Evolutionary conservation across 495 filamentous ascomycete species (phyloP).

Genomic region (Cercophora newfieldiana): DNA sequence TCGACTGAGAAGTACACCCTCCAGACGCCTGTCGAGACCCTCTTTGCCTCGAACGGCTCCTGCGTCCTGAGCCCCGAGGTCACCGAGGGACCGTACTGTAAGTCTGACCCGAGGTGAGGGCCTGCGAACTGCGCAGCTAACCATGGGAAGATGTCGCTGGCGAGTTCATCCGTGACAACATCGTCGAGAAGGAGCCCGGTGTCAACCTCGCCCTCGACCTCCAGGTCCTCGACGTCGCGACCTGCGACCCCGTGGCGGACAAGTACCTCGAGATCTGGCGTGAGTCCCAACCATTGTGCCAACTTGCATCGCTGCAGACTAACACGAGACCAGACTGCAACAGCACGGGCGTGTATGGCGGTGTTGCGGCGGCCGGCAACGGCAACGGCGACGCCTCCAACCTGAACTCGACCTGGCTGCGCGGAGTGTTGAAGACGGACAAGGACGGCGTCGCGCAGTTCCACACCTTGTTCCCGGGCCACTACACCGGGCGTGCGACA

Average conservation of each 20-base stretch:
- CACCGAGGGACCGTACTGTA: conserved; percentile 59
- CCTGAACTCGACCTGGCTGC: conserved; percentile 51
- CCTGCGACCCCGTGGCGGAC: conserved; percentile 56
- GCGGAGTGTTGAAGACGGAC: conserved; percentile 51
- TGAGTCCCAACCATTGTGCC: conserved; percentile 34
- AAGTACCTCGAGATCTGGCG: conserved; percentile 63
- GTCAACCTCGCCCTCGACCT: conserved; percentile 60
- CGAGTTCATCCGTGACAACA: conserved; percentile 54
- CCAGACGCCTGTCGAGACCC: conserved; percentile 14
- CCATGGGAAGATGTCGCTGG: conserved; percentile 36
- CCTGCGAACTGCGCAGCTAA: neutral
- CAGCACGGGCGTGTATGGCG: conserved; percentile 55
- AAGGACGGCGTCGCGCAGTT: conserved; percentile 51
- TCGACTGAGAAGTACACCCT: conserved; percentile 17
- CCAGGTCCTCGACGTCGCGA: conserved; percentile 59
- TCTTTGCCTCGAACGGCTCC: conserved; percentile 53
- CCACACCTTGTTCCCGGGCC: conserved; percentile 55
- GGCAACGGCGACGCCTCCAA: conserved; percentile 48
- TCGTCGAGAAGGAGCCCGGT: conserved; percentile 57
- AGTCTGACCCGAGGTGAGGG: neutral
- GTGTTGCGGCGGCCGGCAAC: conserved; percentile 49
- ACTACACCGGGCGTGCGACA: conserved; percentile 50
- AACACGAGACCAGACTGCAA: conserved; percentile 36
- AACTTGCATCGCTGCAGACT: conserved; percentile 50
- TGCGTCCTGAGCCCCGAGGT: conserved; percentile 56